phyloP scores from a whole-genome alignment of 2,329 filamentous ascomycete species.

The Monascus ruber region DNA sequence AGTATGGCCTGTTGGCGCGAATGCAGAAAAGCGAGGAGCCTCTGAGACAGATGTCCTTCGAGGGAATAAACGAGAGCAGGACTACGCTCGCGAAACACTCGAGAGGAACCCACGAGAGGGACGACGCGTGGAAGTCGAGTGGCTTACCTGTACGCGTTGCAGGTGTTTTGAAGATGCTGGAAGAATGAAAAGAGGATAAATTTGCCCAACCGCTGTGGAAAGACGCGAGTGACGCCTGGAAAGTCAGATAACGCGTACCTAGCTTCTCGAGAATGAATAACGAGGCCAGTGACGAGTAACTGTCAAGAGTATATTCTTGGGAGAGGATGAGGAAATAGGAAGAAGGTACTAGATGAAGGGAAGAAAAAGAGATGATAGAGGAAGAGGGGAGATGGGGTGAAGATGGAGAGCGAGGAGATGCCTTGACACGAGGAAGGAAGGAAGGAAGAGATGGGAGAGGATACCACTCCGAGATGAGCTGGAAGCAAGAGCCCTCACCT shows the following conservation, averaged over 20 bases:
- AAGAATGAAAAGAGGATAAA: background rate
- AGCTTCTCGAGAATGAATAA: no score
- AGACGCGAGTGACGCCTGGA: background rate
- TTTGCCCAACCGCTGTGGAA: background rate
- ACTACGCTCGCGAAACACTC: background rate
- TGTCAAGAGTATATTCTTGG: no score
- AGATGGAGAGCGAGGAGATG: constrained; percentile 1
- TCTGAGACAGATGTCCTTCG: no score
- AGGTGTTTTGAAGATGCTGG: background rate
- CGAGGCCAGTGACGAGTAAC: no score
- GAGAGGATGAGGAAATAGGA: background rate
- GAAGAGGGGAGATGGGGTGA: background rate
- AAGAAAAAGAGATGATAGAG: background rate
- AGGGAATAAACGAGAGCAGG: no score
- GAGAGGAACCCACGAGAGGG: background rate
- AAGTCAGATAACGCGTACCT: no score
- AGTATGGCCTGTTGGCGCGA: no score
- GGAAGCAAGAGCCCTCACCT: no score
- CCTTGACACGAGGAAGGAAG: constrained; percentile 1
- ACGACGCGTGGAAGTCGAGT: no score
- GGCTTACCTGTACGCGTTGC: background rate
- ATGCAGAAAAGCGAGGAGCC: no score
- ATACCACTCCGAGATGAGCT: background rate
- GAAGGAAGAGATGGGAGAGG: background rate
- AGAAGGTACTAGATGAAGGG: background rate